Evolutionary conservation across 345 rosid genomes (phyloP).

Genomic region (Aquilaria yunnanensis): DNA sequence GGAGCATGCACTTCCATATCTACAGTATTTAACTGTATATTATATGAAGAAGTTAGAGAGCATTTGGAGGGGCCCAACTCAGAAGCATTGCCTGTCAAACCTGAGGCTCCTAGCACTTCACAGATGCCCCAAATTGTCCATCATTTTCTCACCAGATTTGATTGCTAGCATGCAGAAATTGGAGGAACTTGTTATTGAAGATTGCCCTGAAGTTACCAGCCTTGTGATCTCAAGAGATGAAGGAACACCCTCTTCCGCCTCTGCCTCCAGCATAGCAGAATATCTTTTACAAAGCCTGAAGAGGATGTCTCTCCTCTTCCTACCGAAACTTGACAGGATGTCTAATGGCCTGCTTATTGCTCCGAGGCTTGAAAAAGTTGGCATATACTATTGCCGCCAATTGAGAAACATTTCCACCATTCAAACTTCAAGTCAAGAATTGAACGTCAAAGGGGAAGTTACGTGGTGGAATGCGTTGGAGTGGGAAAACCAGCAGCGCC

Average conservation of each 20-base stretch:
- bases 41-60: conserved; percentile 3
- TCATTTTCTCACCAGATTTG: conserved; percentile 10
- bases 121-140: neutral
- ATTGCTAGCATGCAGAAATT: neutral
- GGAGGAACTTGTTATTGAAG: conserved; percentile 10
- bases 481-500: neutral
- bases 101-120: conserved; percentile 14
- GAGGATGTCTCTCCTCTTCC: conserved; percentile 3
- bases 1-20: conserved; percentile 3
- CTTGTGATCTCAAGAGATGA: neutral
- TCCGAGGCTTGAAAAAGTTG: neutral
- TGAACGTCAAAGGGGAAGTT: conserved; percentile 4
- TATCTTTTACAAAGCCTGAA: conserved; percentile 1
- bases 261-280: neutral
- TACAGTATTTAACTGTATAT: conserved; percentile 11
- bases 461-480: conserved; percentile 12
- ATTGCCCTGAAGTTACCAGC: neutral
- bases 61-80: conserved; percentile 13
- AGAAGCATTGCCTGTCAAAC: neutral
- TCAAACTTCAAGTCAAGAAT: neutral
- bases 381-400: conserved; percentile 3
- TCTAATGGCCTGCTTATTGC: conserved; percentile 3
- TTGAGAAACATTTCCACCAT: neutral
- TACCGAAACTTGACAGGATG: conserved; percentile 5
- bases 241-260: neutral